phyloP scores from a whole-genome alignment of 805 yeast genomes.

The Yarrowia deformans region DNA sequence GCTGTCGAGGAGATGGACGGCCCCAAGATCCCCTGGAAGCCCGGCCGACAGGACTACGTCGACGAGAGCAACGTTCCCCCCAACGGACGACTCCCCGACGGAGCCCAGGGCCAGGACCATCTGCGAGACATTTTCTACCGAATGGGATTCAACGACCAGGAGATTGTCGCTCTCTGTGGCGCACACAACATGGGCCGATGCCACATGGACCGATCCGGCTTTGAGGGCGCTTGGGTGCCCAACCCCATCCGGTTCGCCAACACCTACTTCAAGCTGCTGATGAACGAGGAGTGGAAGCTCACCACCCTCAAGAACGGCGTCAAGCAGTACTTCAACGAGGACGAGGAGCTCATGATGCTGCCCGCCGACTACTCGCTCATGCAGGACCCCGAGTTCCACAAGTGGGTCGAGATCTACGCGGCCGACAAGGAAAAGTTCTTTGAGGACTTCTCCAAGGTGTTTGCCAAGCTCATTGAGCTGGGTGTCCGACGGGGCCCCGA shows the following conservation, averaged over 20 bases:
- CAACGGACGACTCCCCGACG: constrained; percentile 69
- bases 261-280: constrained; percentile 68
- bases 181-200: constrained; percentile 72
- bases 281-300: constrained; percentile 63
- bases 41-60: constrained; percentile 69
- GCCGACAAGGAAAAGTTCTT: constrained; percentile 67
- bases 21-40: constrained; percentile 77
- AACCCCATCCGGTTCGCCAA: constrained; percentile 77
- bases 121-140: constrained; percentile 62
- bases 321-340: constrained; percentile 56
- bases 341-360: constrained; percentile 80
- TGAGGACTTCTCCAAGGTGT: constrained; percentile 69
- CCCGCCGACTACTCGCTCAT: constrained; percentile 78
- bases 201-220: constrained; percentile 72
- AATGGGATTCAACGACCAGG: constrained; percentile 67
- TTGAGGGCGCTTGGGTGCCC: constrained; percentile 90
- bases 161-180: constrained; percentile 67
- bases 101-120: constrained; percentile 61
- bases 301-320: constrained; percentile 53
- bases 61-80: constrained; percentile 64
- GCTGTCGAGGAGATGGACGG: constrained; percentile 72
- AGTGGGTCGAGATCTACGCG: constrained; percentile 73
- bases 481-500: constrained; percentile 67
- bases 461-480: constrained; percentile 73
- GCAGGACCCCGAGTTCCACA: constrained; percentile 64